phyloP scores from a whole-genome alignment of 345 rosid genomes.

The Cardiospermum halicacabum region DNA sequence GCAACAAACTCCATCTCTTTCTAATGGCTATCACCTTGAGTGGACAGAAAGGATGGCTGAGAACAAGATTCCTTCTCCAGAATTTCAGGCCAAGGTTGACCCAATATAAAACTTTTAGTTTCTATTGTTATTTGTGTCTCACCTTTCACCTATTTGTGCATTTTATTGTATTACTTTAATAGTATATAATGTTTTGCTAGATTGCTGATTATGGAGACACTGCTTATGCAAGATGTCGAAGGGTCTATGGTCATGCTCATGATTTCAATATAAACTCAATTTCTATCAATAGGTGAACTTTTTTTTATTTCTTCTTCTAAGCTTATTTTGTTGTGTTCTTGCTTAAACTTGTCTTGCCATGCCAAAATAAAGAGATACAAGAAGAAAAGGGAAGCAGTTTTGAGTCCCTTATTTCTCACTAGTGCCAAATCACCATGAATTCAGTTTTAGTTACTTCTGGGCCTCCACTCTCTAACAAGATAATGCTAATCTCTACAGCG shows the following conservation, averaged over 20 bases:
- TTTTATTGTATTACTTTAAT: conserved; percentile 11
- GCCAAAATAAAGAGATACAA: neutral
- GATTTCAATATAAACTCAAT: conserved; percentile 85
- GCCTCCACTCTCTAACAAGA: conserved; percentile 15
- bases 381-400: neutral
- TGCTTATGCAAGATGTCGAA: conserved; percentile 49
- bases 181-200: conserved; percentile 33
- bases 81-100: conserved; percentile 34
- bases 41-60: conserved; percentile 27
- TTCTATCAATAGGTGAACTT: conserved; percentile 78
- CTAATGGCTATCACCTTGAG: conserved; percentile 36
- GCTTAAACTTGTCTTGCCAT: neutral
- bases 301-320: conserved; percentile 9
- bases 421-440: neutral
- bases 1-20: conserved; percentile 16
- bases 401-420: neutral
- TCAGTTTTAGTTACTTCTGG: neutral
- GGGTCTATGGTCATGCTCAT: conserved; percentile 61
- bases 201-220: conserved; percentile 34
- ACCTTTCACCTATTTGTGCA: neutral
- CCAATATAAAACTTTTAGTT: neutral
- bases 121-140: neutral
- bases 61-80: conserved; percentile 21
- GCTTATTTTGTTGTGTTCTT: neutral
- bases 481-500: conserved; percentile 34